Conservation (phyloP, 768 basidiomycete species). For the Trametes gibbosa region DNA sequence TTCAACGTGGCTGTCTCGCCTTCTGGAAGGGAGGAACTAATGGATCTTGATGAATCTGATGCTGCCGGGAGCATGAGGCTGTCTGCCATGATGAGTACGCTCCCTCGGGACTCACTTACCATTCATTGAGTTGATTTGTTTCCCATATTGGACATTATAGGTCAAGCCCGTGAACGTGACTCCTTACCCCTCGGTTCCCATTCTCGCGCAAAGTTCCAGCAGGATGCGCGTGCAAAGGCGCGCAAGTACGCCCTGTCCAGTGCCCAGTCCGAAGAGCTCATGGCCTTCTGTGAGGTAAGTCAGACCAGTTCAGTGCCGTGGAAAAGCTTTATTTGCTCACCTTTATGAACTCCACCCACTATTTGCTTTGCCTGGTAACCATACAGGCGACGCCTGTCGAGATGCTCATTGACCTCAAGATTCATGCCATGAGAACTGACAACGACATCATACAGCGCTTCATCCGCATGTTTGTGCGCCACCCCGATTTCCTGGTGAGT, state of each 20-base stretch:
- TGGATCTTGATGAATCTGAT: background rate
- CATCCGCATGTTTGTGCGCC: slow-evolving; percentile 1
- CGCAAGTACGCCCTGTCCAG: background rate
- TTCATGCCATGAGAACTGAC: background rate
- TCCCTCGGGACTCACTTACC: background rate
- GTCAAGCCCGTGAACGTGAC: background rate
- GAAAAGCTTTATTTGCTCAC: no score
- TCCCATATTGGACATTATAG: background rate
- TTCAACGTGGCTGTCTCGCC: background rate
- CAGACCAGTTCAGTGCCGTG: no score
- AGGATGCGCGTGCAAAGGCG: background rate
- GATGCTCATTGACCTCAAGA: slow-evolving; percentile 12
- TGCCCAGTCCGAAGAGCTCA: background rate
- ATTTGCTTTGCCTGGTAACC: no score
- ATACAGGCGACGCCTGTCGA: background rate
- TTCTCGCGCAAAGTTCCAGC: background rate
- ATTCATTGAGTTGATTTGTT: background rate
- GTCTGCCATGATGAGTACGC: background rate
- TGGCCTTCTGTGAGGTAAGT: background rate
- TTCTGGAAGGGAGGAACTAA: background rate
- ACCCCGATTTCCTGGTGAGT: slow-evolving; percentile 6
- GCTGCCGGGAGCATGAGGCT: background rate
- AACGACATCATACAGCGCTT: slow-evolving; percentile 2
- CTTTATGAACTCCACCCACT: background rate
- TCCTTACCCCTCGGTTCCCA: background rate